These are phyloP conservation scores for Lycium ferocissimum DNA, from an alignment of 257 asterid genomes.

Conservation along the genomic window DNA sequence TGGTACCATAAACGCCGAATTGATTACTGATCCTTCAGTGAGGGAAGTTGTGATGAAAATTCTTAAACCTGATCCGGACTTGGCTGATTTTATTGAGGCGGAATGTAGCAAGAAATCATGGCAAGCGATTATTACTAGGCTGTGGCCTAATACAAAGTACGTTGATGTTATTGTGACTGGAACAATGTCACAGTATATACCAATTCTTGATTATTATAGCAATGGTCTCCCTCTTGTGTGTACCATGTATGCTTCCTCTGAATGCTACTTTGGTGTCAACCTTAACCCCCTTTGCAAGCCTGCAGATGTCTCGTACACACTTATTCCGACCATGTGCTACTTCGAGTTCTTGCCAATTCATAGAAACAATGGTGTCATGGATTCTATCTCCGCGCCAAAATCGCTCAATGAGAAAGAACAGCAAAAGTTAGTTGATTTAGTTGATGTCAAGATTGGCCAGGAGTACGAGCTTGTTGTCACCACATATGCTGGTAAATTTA, in stretches of 20 bases:
- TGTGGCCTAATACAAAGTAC: constrained; percentile 8
- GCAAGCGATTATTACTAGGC: constrained; percentile 49
- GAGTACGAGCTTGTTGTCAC: constrained; percentile 37
- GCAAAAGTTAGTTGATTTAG: constrained; percentile 45
- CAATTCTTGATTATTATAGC: constrained; percentile 49
- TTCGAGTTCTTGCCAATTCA: constrained; percentile 52
- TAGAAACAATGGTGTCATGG: neutral
- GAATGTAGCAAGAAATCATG: constrained; percentile 47
- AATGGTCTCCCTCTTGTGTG: constrained; percentile 54
- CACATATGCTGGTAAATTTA: constrained; percentile 50
- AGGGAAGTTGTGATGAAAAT: constrained; percentile 43
- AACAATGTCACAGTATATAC: neutral
- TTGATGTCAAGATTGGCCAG: constrained; percentile 28
- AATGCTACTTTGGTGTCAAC: constrained; percentile 45
- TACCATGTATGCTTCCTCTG: constrained; percentile 45
- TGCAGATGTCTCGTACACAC: constrained; percentile 51
- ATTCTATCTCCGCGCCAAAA: neutral
- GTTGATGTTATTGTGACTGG: constrained; percentile 16
- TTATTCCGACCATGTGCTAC: constrained; percentile 56
- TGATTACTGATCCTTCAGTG: constrained; percentile 41
- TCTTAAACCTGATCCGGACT: constrained; percentile 18
- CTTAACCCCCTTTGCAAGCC: constrained; percentile 52
- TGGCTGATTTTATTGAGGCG: constrained; percentile 46
- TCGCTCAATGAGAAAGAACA: constrained; percentile 27
- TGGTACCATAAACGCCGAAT: constrained; percentile 34